These are phyloP conservation scores for Lotmaria passim DNA, from an alignment of 208 protist species.

Conservation along the genomic window DNA sequence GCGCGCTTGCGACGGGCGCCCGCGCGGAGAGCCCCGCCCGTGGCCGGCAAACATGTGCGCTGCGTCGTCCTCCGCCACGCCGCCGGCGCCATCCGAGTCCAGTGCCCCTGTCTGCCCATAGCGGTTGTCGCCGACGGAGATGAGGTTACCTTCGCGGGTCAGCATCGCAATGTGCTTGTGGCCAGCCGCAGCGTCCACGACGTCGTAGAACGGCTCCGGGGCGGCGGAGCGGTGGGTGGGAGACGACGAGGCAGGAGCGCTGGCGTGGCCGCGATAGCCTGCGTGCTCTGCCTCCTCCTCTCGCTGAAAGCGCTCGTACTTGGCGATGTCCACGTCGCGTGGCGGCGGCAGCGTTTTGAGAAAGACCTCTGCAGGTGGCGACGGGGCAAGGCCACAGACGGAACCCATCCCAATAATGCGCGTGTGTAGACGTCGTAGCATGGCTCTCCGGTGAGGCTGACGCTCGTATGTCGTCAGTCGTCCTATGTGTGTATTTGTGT, in stretches of 20 bases:
- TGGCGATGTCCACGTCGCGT: constrained; percentile 47
- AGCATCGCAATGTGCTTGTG: constrained; percentile 71
- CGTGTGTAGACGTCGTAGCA: constrained; percentile 75
- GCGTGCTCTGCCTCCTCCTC: constrained; percentile 27
- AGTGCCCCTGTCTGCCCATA: constrained; percentile 58
- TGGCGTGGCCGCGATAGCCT: background rate
- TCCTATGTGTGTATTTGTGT: background rate
- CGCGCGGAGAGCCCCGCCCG: constrained; percentile 8
- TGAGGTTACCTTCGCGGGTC: constrained; percentile 66
- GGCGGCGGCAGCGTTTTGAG: constrained; percentile 81
- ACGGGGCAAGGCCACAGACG: constrained; percentile 60
- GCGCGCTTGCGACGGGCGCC: background rate
- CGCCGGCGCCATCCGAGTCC: constrained; percentile 11
- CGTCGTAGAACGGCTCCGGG: constrained; percentile 41
- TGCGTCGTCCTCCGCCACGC: constrained; percentile 21
- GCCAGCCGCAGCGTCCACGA: constrained; percentile 38
- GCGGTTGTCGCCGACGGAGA: constrained; percentile 67
- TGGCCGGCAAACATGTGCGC: background rate
- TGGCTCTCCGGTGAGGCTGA: constrained; percentile 3
- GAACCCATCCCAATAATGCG: constrained; percentile 77
- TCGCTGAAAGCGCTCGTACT: constrained; percentile 66
- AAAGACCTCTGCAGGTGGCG: constrained; percentile 71
- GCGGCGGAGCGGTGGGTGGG: background rate
- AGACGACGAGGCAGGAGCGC: background rate
- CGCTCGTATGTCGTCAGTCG: background rate